Conservation (phyloP, 306 rosid species). For the Albizia julibrissin region DNA sequence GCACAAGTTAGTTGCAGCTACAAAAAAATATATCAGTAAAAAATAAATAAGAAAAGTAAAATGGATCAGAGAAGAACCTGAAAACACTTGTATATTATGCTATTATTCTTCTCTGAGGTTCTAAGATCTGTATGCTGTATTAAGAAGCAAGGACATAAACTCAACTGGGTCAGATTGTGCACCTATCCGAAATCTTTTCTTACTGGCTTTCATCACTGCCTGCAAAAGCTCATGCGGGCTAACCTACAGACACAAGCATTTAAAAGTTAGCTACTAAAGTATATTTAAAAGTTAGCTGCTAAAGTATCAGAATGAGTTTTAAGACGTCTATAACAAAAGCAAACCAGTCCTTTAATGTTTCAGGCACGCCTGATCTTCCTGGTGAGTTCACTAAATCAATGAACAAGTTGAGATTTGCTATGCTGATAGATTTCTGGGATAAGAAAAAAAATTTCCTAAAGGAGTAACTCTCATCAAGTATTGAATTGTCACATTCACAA, state of each 20-base stretch:
- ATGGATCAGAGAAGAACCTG: slow-evolving; percentile 55
- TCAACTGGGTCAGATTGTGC: slow-evolving; percentile 94
- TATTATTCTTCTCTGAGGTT: slow-evolving; percentile 73
- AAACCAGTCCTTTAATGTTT: slow-evolving; percentile 96
- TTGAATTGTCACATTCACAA: slow-evolving; percentile 94
- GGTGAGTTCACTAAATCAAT: slow-evolving; percentile 94
- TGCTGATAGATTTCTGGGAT: slow-evolving; percentile 86
- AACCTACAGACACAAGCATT: slow-evolving; percentile 57
- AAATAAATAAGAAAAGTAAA: slow-evolving; percentile 18
- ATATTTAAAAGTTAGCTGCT: slow-evolving; percentile 26
- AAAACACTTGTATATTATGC: slow-evolving; percentile 88
- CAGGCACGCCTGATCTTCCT: slow-evolving; percentile 98
- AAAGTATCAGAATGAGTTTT: slow-evolving; percentile 6
- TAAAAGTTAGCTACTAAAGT: slow-evolving; percentile 23
- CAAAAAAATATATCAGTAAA: slow-evolving; percentile 30
- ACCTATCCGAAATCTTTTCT: slow-evolving; percentile 86
- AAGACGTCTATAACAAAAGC: slow-evolving; percentile 30
- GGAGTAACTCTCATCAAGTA: slow-evolving; percentile 97
- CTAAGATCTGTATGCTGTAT: slow-evolving; percentile 82
- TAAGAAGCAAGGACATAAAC: slow-evolving; percentile 97
- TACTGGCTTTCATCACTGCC: slow-evolving; percentile 98
- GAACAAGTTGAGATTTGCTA: slow-evolving; percentile 89
- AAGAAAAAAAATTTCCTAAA: slow-evolving; percentile 88
- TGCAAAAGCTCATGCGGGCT: slow-evolving; percentile 97
- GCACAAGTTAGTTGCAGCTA: slow-evolving; percentile 27